Evolutionary conservation across 352 stramenopile species (phyloP).

Genomic region (Globisporangium barbulae): DNA sequence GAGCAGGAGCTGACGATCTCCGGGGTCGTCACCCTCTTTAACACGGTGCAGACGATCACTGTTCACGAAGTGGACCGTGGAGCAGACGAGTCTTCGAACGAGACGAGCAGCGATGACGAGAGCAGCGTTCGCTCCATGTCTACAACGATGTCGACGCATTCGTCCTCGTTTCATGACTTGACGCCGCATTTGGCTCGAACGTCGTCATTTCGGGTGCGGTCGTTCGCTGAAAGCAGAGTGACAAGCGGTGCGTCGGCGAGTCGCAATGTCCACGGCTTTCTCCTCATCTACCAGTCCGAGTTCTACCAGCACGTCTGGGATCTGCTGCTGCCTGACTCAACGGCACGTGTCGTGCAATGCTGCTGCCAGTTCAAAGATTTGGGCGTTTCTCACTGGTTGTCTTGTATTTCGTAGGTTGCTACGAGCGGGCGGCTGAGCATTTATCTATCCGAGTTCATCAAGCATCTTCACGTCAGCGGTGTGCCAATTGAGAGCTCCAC

Average conservation of each 20-base stretch:
- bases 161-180: constrained; percentile 1
- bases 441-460: constrained; percentile 68
- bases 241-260: constrained; percentile 5
- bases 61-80: constrained; percentile 27
- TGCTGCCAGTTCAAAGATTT: neutral
- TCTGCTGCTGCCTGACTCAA: constrained; percentile 32
- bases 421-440: constrained; percentile 36
- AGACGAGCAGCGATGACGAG: constrained; percentile 38
- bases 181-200: constrained; percentile 11
- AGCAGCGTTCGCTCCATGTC: constrained; percentile 7
- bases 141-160: constrained; percentile 4
- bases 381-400: neutral
- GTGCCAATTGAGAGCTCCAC: constrained; percentile 61
- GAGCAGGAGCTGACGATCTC: constrained; percentile 42
- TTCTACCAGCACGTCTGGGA: constrained; percentile 59
- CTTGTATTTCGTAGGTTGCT: constrained; percentile 28
- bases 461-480: constrained; percentile 41
- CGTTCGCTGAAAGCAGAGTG: constrained; percentile 6
- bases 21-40: constrained; percentile 33
- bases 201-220: constrained; percentile 14
- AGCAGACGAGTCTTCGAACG: constrained; percentile 31
- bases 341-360: constrained; percentile 23
- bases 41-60: constrained; percentile 43
- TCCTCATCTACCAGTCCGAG: constrained; percentile 54
- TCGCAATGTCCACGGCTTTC: constrained; percentile 42